Conservation (phyloP, 2,329 filamentous ascomycete genomes). For the Botrytis medusae region DNA sequence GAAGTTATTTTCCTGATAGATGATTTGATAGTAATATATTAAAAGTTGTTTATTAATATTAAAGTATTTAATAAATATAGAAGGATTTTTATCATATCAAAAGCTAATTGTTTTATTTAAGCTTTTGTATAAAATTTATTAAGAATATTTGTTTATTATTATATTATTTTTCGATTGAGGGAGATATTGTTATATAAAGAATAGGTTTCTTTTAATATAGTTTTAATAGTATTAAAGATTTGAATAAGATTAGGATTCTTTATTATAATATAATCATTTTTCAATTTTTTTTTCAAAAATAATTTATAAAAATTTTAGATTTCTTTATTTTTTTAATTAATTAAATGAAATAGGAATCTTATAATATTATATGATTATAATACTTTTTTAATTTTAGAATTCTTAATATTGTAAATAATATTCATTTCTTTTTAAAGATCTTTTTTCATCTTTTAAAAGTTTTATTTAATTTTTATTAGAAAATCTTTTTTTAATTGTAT, state of each 20-base stretch:
- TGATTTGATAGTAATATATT: no score
- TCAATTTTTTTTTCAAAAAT: slow-evolving; percentile 21
- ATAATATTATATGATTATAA: slow-evolving; percentile 22
- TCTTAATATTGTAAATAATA: slow-evolving; percentile 22
- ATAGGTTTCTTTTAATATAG: no score
- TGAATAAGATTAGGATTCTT: slow-evolving; percentile 23
- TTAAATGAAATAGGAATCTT: slow-evolving; percentile 19
- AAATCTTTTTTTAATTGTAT: slow-evolving; percentile 20
- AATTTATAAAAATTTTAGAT: slow-evolving; percentile 26
- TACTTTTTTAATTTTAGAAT: slow-evolving; percentile 20
- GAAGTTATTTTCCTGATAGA: no score
- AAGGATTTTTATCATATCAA: no score
- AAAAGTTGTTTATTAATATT: no score
- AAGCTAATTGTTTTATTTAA: no score
- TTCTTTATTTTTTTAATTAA: slow-evolving; percentile 22
- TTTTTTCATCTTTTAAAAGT: slow-evolving; percentile 20
- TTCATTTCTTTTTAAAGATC: slow-evolving; percentile 22
- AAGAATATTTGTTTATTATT: no score
- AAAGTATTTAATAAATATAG: no score
- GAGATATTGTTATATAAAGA: no score
- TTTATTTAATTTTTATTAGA: slow-evolving; percentile 23
- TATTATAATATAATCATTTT: slow-evolving; percentile 9
- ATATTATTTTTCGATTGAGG: no score
- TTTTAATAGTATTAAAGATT: slow-evolving; percentile 15
- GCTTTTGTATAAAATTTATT: no score